Evolutionary conservation across 495 filamentous ascomycete species (phyloP).

Genomic region (Trichoderma orchidacearum): DNA sequence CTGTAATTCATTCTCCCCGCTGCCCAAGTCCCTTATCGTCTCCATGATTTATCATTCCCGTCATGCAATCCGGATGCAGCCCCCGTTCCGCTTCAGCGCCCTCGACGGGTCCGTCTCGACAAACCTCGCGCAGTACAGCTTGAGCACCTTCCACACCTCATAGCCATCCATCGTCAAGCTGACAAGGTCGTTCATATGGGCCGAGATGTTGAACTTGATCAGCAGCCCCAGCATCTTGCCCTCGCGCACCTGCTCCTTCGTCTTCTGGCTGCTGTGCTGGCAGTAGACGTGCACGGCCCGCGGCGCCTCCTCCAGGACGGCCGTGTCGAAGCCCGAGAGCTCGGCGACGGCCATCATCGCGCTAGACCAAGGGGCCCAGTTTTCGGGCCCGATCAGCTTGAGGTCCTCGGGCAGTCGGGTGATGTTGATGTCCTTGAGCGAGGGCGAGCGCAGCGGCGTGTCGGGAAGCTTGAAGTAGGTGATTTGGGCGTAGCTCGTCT

Average conservation of each 20-base stretch:
- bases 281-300: not conserved
- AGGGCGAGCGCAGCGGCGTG: not conserved
- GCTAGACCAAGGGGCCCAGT: not conserved
- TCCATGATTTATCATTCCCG: not conserved
- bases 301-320: not conserved
- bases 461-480: not conserved
- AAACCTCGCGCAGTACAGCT: not conserved
- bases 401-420: not conserved
- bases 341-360: not conserved
- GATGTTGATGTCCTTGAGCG: not conserved
- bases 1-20: no score
- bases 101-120: not conserved
- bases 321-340: not conserved
- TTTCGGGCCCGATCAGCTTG: not conserved
- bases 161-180: not conserved
- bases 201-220: conserved; percentile 1
- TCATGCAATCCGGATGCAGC: not conserved
- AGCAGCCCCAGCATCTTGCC: not conserved
- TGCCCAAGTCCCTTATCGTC: not conserved
- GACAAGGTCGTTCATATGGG: not conserved
- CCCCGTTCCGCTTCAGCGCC: not conserved
- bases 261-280: not conserved
- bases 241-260: not conserved
- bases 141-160: not conserved
- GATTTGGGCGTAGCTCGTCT: not conserved